phyloP scores from a whole-genome alignment of 768 basidiomycete genomes.

The Amanita polypyramis region DNA sequence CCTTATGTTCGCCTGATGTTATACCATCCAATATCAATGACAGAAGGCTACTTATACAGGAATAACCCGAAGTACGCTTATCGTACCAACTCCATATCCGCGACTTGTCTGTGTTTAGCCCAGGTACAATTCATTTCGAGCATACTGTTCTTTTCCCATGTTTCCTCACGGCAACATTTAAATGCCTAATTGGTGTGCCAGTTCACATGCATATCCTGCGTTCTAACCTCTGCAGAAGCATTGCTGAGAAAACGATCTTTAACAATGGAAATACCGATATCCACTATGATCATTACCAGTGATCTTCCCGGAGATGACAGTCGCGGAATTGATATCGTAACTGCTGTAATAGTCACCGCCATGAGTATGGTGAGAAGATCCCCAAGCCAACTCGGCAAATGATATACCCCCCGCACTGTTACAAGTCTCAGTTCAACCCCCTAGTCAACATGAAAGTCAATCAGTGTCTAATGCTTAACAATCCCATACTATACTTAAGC shows the following conservation, averaged over 20 bases:
- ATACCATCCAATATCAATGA: too few species aligned
- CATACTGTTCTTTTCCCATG: background rate
- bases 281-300: too few species aligned
- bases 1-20: too few species aligned
- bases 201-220: background rate
- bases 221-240: too few species aligned
- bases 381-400: too few species aligned
- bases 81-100: background rate
- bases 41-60: background rate
- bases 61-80: background rate
- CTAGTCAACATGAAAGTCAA: background rate
- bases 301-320: too few species aligned
- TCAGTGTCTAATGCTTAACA: background rate
- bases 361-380: too few species aligned
- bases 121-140: background rate
- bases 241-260: too few species aligned
- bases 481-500: background rate
- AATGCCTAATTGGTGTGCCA: background rate
- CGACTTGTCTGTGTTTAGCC: background rate
- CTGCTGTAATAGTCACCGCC: too few species aligned
- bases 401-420: background rate
- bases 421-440: background rate
- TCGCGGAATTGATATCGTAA: too few species aligned
- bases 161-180: background rate
- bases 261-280: too few species aligned